Evolutionary conservation across 345 rosid species (phyloP), one percentile per base, ranked within the genome.

Genomic region (Fremontodendron californicum): DNA sequence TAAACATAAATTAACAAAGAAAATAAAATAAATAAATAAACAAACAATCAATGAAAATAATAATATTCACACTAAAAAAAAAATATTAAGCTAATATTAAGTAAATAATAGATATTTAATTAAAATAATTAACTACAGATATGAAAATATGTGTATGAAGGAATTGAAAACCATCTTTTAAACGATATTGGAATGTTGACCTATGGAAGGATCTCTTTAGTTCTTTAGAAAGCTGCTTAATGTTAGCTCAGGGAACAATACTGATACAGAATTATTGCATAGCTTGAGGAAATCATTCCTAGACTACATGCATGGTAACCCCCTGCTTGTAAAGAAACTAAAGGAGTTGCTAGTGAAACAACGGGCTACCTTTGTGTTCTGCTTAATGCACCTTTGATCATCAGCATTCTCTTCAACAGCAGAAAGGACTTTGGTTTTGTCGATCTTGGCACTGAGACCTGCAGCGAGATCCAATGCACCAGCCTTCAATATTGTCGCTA

Each of bases 381-480:
- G 83, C 93, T 6, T 85, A 84, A 65, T 54, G 0, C 25, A 40
- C 37, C 16, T 43, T 27, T 16, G 13, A 15, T 35, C 48, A 67
- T 67, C 18, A 40, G 39, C 3, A 15, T 66, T 74, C 39, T 89
- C 84, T 49, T 94, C 97, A 48, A 95, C 98, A 77, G 98, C 91
- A 54, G 97, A 85, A 84, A 89, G 91, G 80, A 94, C 98, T 11
- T 91, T 87, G 79, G 57, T 68, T 73, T 90, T 93, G 33, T 89
- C 91, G 79, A 94, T 90, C 87, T 89, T 90, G 43, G 98, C 98
- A 67, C 98, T 98, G 29, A 94, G 79, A 16, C 93, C 93, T 15
- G 97, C 83, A 12, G 97, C 98, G 76, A 94, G 97, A 93, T 94
- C 97, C 82, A 90, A 74, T 40, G 88, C 91, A 45, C 91, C 86